A percentile compares a stretch with the other conserved stretches of the same genome.
Conservation (phyloP, 345 rosid genomes). For the Eucalyptus albens region DNA sequence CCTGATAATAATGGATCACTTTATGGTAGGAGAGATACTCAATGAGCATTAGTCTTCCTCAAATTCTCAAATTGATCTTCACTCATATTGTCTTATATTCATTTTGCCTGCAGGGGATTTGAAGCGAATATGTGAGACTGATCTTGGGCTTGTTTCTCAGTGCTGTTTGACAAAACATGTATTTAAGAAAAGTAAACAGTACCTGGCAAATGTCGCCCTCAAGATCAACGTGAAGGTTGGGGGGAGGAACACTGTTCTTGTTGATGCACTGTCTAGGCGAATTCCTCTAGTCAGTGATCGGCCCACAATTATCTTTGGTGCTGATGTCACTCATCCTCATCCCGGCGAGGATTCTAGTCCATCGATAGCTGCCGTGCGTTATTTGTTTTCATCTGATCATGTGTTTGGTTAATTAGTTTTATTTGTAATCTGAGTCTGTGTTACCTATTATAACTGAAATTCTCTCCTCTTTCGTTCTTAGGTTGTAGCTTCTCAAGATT, state of each 20-base stretch:
- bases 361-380: slow-evolving; percentile 93
- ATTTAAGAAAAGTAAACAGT: slow-evolving; percentile 76
- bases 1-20: slow-evolving; percentile 98
- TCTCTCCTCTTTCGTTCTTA: neutral
- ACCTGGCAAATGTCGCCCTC: slow-evolving; percentile 86
- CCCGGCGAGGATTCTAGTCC: slow-evolving; percentile 99
- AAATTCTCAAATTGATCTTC: neutral
- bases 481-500: slow-evolving; percentile 99
- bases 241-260: slow-evolving; percentile 92
- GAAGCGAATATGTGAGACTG: slow-evolving; percentile 96
- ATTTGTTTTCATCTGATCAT: neutral
- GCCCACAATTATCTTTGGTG: slow-evolving; percentile 96
- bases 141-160: slow-evolving; percentile 93
- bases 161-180: slow-evolving; percentile 95
- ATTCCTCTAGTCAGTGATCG: slow-evolving; percentile 94
- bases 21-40: slow-evolving; percentile 48
- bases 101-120: slow-evolving; percentile 59
- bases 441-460: neutral
- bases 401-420: neutral
- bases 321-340: slow-evolving; percentile 99
- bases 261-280: slow-evolving; percentile 84
- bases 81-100: neutral
- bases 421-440: neutral
- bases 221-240: slow-evolving; percentile 99
- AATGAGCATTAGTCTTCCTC: neutral